Base-by-base conservation (phyloP, 352 stramenopile species). In the Phytophthora pisi region DNA sequence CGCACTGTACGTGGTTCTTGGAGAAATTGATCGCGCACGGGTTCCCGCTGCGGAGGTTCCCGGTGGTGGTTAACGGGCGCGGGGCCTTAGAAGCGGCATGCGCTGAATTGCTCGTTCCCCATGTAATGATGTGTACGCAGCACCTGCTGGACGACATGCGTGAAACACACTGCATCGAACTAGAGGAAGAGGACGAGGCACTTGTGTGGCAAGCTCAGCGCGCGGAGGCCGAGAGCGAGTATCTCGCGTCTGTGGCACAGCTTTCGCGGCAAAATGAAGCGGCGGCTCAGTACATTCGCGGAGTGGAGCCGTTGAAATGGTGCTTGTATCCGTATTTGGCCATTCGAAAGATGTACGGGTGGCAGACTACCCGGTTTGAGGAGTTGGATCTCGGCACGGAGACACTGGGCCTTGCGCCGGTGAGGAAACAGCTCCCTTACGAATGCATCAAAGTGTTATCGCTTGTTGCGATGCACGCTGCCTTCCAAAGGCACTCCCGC, bases 1-100 rank as follows among this genome's bases (percentile, higher is more conserved):
- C 65, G 18, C 76, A 86, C 55, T 79, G 68, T 26, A 52, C 53
- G 23, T 86, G 78, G 78, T 86, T 86, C 51, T 51, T 86, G 20
- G 57, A 72, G 13, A 82, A 84, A 45, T 60, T 86, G 42, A 62
- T 81, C 4, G 66, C 72, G 11, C 77, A 81, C 50, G 78, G 78
- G 1, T 86, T 83, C 61, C 75, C 78, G 9, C 34, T 86, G 40
- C 70, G 73, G 5, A 68, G 75, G 30, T 81, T 82, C 34, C 70
- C 71, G 11, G 42, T 86, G 18, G 79, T 81, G 26, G 65, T 74
- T 28, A 73, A 78, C 52, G 75, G 73, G 9, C 55, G 66, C 16
- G 65, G 59, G n/a, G 52, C 51, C 3, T 53, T 84, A 52, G 34
- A 34, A 16, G 45, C 62, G 0, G 64, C 74, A 1, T 79, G 73